Percentiles rank a stretch among this genome's conserved stretches.
Evolutionary conservation across 495 filamentous ascomycete genomes (phyloP).

Genomic region (Niebla homalea): DNA sequence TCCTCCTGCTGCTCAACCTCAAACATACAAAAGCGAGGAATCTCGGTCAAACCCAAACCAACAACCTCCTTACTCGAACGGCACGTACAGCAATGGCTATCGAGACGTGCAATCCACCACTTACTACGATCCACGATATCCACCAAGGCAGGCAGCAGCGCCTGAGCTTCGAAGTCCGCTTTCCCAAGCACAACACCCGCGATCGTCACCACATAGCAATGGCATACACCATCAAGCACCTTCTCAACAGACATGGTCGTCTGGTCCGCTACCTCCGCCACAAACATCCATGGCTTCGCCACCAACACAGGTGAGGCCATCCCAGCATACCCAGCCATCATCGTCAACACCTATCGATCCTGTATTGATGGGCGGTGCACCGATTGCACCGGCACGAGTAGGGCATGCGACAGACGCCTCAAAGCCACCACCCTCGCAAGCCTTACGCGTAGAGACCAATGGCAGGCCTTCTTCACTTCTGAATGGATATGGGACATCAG

Average conservation of each 20-base stretch:
- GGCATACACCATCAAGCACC: conserved; percentile 1
- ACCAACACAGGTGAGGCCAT: conserved; percentile 7
- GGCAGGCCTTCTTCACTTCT: not conserved
- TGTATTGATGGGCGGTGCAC: conserved; percentile 12
- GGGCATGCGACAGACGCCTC: conserved; percentile 1
- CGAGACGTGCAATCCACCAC: not conserved
- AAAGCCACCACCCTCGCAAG: not conserved
- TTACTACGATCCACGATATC: not conserved
- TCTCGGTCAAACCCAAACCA: not conserved
- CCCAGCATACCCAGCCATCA: conserved; percentile 3
- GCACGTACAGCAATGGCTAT: not conserved
- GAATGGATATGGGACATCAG: conserved; percentile 7
- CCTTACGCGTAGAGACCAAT: not conserved
- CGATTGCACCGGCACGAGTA: conserved; percentile 3
- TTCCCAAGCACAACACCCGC: not conserved
- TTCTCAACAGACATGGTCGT: not conserved
- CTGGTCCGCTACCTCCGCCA: conserved; percentile 4
- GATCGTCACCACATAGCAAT: not conserved
- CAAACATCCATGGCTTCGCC: conserved; percentile 6
- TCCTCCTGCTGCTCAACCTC: not conserved
- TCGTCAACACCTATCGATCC: conserved; percentile 19
- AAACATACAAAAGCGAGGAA: no score
- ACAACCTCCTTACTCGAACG: not conserved
- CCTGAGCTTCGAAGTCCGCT: not conserved
- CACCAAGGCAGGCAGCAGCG: not conserved